Conservation (phyloP, 1,139 yeast species). For the Debaryomyces fabryi region DNA sequence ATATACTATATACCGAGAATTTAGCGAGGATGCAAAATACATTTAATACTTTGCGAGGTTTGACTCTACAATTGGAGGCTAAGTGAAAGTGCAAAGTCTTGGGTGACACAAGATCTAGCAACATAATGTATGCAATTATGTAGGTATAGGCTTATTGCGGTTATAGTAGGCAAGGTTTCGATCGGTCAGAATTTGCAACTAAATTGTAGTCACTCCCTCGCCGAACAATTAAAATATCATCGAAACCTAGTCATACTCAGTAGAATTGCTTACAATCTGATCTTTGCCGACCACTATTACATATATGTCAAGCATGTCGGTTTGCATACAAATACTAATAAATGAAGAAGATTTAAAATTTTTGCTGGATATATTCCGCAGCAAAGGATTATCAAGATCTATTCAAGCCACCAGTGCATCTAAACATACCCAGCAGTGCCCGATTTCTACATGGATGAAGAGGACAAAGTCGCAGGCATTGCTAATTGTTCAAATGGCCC, state of each 20-base stretch:
- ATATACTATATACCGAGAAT: not conserved
- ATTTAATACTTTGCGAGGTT: not conserved
- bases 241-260: not conserved
- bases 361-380: not conserved
- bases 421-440: not conserved
- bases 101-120: not conserved
- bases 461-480: not conserved
- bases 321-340: not conserved
- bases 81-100: not conserved
- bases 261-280: not conserved
- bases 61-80: not conserved
- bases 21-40: not conserved
- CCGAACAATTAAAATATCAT: not conserved
- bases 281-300: not conserved
- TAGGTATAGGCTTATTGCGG: not conserved
- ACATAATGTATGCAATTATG: not conserved
- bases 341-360: not conserved
- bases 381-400: not conserved
- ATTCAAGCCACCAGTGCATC: not conserved
- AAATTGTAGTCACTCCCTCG: not conserved
- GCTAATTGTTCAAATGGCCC: not conserved
- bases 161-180: not conserved
- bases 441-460: not conserved
- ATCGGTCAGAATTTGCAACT: not conserved
- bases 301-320: not conserved